Conservation (phyloP, 441 rosid genomes). For the Aleurites moluccanus region DNA sequence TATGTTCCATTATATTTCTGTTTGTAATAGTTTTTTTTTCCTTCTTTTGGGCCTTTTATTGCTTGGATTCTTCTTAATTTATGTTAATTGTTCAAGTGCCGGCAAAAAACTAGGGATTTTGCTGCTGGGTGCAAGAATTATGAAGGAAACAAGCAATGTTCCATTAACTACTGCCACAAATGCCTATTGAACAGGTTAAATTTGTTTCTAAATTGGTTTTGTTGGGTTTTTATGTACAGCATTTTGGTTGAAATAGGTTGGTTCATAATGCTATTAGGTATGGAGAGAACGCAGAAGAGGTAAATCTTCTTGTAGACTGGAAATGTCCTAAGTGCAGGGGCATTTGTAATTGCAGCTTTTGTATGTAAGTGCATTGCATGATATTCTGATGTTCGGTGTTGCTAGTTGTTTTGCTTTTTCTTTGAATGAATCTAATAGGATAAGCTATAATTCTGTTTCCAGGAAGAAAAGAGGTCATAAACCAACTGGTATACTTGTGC, state of each 20-base stretch:
- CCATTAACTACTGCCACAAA: conserved; percentile 60
- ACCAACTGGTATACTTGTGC: conserved; percentile 71
- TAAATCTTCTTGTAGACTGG: conserved; percentile 51
- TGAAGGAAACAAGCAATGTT: conserved; percentile 48
- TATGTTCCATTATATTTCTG: not conserved
- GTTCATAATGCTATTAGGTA: conserved; percentile 45
- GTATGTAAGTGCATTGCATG: conserved; percentile 54
- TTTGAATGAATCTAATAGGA: not conserved
- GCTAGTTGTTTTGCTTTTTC: conserved; percentile 4
- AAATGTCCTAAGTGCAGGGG: conserved; percentile 83
- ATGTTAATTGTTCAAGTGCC: conserved; percentile 52
- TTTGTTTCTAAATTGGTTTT: conserved; percentile 7
- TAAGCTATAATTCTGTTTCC: conserved; percentile 9
- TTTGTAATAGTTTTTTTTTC: not conserved
- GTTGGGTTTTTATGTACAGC: not conserved
- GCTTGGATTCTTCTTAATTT: conserved; percentile 3
- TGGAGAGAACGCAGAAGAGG: conserved; percentile 77
- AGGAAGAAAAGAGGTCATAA: conserved; percentile 78
- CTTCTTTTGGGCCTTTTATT: not conserved
- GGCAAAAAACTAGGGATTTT: conserved; percentile 72
- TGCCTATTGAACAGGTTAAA: conserved; percentile 69
- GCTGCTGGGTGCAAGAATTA: conserved; percentile 52
- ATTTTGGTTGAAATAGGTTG: not conserved
- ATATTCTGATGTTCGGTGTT: conserved; percentile 1
- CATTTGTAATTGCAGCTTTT: conserved; percentile 80